Evolutionary conservation across 495 filamentous ascomycete species (phyloP).

Genomic region (Aspergillus incahuasiensis): DNA sequence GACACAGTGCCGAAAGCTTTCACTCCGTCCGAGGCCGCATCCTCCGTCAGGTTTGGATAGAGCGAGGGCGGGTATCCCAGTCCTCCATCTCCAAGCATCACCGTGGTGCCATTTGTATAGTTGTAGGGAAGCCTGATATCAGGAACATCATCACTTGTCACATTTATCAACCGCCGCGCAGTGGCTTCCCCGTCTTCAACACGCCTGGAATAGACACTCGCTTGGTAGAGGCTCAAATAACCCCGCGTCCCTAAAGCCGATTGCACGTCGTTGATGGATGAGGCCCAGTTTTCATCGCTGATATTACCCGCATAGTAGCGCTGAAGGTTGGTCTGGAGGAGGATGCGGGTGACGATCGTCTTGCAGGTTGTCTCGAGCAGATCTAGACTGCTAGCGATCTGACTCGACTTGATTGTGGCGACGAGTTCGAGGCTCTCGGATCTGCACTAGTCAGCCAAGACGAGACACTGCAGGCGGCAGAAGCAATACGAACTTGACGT

Average conservation of each 20-base stretch:
- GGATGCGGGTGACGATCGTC: slow-evolving; percentile 61
- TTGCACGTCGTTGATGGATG: slow-evolving; percentile 52
- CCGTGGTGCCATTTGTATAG: slow-evolving; percentile 8
- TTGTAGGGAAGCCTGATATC: slow-evolving; percentile 47
- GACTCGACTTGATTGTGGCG: slow-evolving; percentile 76
- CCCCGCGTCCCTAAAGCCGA: slow-evolving; percentile 54
- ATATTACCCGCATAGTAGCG: slow-evolving; percentile 57
- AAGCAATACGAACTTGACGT: slow-evolving; percentile 45
- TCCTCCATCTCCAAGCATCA: slow-evolving; percentile 53
- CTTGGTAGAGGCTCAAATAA: slow-evolving; percentile 54
- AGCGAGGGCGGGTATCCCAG: slow-evolving; percentile 62
- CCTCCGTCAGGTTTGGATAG: slow-evolving; percentile 72
- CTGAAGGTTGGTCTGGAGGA: slow-evolving; percentile 58
- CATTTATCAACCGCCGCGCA: slow-evolving; percentile 11
- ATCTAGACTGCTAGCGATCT: slow-evolving; percentile 69
- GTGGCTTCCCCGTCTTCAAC: slow-evolving; percentile 32
- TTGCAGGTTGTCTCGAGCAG: slow-evolving; percentile 66
- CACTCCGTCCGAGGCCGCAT: slow-evolving; percentile 30
- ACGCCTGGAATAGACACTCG: slow-evolving; percentile 60
- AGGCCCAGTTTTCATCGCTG: slow-evolving; percentile 50
- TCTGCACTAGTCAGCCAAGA: slow-evolving; percentile 22
- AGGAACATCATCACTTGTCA: slow-evolving; percentile 20
- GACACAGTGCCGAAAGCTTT: slow-evolving; percentile 41
- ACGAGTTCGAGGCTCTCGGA: slow-evolving; percentile 62
- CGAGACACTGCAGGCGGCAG: background rate